Evolutionary conservation across 148 eudicot species (phyloP).

Genomic region (Agrostemma githago): DNA sequence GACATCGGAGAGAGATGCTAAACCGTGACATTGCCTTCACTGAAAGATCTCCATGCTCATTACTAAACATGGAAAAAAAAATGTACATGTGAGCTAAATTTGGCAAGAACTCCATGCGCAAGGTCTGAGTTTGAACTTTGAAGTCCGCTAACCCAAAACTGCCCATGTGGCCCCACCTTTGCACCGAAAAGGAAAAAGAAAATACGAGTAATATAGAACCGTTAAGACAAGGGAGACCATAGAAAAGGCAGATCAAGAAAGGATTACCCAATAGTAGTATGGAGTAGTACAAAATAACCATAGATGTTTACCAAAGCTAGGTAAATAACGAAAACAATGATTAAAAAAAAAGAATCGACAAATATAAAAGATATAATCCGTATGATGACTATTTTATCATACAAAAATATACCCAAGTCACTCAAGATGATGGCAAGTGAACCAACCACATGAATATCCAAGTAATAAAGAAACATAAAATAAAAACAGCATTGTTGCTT

Average conservation of each 20-base stretch:
- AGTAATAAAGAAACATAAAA: background rate
- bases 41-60: conserved; percentile 80
- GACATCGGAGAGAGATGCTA: conserved; percentile 70
- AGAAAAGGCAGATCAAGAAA: too few relatives aligned
- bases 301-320: too few relatives aligned
- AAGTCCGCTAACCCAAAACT: too few relatives aligned
- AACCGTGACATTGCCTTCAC: conserved; percentile 73
- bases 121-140: too few relatives aligned
- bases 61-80: conserved; percentile 32
- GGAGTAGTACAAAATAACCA: too few relatives aligned
- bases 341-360: background rate
- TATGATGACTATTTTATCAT: background rate
- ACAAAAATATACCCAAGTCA: background rate
- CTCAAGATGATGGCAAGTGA: background rate
- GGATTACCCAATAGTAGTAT: too few relatives aligned
- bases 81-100: background rate
- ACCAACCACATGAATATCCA: background rate
- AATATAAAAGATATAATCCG: background rate
- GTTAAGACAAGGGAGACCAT: too few relatives aligned
- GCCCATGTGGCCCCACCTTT: too few relatives aligned
- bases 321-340: too few relatives aligned
- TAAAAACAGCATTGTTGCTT: background rate
- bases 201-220: too few relatives aligned
- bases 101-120: too few relatives aligned
- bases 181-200: too few relatives aligned